Evolutionary conservation across 2,329 filamentous ascomycete species (phyloP), one percentile per base, ranked within the genome.

Genomic region (Sarocladiaceae sp.): DNA sequence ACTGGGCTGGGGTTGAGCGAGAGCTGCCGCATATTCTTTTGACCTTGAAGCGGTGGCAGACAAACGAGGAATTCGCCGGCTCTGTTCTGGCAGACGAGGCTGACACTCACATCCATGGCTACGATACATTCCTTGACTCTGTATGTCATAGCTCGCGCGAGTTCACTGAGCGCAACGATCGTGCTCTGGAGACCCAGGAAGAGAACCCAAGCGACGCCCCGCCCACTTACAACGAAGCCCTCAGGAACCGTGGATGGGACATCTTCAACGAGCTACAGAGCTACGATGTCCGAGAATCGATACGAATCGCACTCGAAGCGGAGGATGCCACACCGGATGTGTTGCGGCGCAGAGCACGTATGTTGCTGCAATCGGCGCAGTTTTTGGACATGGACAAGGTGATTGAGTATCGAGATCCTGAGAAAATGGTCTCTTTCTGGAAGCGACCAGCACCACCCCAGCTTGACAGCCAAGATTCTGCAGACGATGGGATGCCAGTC

Each of bases 301-400:
- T 50, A 9, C 29, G 47, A 27, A 33, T 45, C 18, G 13, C 27
- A 10, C 40, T 53, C 15, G 42, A 48, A 11, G 12, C 24, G 18
- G 40, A 33, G 9, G 40, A 45, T 27, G n/a, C 27, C 21, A 20
- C 16, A 15, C 27, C 32, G 10, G 48, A 46, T 4, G 45, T 51
- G 1, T 34, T 48, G 4, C 43, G 48, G 13, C 50, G 55, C 15
- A 45, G 56, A 16, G 59, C 58, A 3, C 53, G 57, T 4, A 54
- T 60, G 46, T 50, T 65, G 1, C 52, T 64, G 1, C 62, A 64
- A 34, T 50, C 57, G 7, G 51, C 53, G 26, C 59, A 58, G 3
- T 61, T 64, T 16, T 54, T 66, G 2, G 64, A 67, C 33, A 59
- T 66, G 20, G 64, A 66, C 45, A 63, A 65, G n/a, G 33, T 63